These are phyloP conservation scores for Cercospora berteroae DNA, from an alignment of 2,329 filamentous ascomycete species.

Conservation along the genomic window DNA sequence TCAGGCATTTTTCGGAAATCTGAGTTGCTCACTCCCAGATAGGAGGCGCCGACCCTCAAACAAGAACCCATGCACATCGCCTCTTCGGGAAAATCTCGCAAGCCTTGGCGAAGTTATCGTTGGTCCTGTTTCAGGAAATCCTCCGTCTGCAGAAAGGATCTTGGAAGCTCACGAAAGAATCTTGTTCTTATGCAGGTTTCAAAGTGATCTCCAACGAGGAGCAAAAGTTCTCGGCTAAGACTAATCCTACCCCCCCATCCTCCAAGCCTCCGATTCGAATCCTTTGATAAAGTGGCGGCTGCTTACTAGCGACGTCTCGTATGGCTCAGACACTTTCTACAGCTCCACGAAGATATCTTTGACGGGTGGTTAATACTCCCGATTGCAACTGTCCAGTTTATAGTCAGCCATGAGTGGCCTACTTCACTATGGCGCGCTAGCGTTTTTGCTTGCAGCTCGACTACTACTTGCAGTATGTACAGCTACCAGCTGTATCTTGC, in stretches of 20 bases:
- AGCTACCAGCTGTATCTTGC: not conserved
- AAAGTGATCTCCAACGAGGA: not conserved
- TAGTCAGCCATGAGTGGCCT: not conserved
- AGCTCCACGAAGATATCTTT: not conserved
- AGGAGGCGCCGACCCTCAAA: not conserved
- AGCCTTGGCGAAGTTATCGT: not conserved
- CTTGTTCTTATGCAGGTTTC: not conserved
- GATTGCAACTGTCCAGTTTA: not conserved
- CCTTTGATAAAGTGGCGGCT: not conserved
- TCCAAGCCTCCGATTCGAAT: not conserved
- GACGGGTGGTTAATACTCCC: no score
- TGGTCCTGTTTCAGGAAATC: not conserved
- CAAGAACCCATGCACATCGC: not conserved
- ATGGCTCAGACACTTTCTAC: not conserved
- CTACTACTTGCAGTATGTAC: constrained; percentile 7
- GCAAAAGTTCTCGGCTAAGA: not conserved
- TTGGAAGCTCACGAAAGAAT: not conserved
- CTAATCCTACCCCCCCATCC: not conserved
- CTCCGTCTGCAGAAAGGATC: not conserved
- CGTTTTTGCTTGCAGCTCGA: not conserved
- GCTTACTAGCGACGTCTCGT: not conserved
- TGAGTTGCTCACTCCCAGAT: not conserved
- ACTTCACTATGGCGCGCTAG: constrained; percentile 6
- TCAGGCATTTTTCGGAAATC: not conserved
- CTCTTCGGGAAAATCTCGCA: constrained; percentile 8